A percentile compares a stretch with the other conserved stretches of the same genome.
Evolutionary conservation across 2,329 filamentous ascomycete genomes (phyloP).

Genomic region (Whalleya microplaca): DNA sequence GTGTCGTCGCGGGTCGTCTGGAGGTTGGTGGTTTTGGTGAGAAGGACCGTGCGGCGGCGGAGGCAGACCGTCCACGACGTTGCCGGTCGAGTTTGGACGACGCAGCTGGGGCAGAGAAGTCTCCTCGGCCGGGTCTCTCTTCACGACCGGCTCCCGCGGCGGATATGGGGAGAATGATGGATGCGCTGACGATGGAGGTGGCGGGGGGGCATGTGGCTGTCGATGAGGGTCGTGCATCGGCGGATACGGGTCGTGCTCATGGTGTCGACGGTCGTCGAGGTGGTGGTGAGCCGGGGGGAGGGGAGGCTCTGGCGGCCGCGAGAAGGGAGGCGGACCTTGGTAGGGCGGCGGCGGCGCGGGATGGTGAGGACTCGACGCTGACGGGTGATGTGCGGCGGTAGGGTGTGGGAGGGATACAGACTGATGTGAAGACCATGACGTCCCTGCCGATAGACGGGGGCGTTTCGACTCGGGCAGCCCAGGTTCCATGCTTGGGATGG

Average conservation of each 20-base stretch:
- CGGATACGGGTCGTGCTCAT: conserved; percentile 59
- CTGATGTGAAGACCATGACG: conserved; percentile 53
- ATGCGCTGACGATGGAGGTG: conserved; percentile 51
- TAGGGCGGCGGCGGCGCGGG: conserved; percentile 43
- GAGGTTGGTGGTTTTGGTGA: conserved; percentile 42
- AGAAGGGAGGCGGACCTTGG: conserved; percentile 42
- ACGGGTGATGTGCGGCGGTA: conserved; percentile 41
- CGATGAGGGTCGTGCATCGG: conserved; percentile 59
- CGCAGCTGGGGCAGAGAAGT: conserved; percentile 46
- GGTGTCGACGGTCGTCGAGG: conserved; percentile 59
- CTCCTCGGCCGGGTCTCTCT: conserved; percentile 59
- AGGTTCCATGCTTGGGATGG: conserved; percentile 60
- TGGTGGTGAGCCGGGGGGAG: conserved; percentile 48
- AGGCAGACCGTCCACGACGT: conserved; percentile 41
- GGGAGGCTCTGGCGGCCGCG: conserved; percentile 43
- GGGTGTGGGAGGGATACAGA: conserved; percentile 52
- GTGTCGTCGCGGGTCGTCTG: conserved; percentile 54
- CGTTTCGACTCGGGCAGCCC: conserved; percentile 63
- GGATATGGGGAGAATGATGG: conserved; percentile 49
- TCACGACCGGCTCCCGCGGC: conserved; percentile 57
- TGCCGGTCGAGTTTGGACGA: conserved; percentile 56
- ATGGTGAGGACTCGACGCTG: conserved; percentile 41
- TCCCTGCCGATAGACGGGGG: conserved; percentile 55
- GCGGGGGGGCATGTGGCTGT: conserved; percentile 42
- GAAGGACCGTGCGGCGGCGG: conserved; percentile 42